Base-by-base conservation (phyloP, 2,329 filamentous ascomycete species). In the Diaporthe eres region DNA sequence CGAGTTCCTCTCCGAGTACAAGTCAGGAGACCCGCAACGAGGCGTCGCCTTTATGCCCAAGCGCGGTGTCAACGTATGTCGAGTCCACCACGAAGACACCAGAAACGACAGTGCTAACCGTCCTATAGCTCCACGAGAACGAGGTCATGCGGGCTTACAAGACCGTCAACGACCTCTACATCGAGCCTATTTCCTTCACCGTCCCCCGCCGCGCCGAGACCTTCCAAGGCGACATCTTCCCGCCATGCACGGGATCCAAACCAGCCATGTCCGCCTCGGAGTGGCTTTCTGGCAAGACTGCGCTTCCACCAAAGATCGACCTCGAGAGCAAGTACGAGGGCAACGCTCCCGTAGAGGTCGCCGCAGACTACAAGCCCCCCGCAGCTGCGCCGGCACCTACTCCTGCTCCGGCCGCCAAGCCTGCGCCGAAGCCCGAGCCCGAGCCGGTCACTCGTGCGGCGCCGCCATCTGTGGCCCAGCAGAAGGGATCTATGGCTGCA, bases 171-270 rank as follows among this genome's bases (percentile, higher is more conserved):
- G 97, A 99, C 83, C 85, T 88, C 63, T 98, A 98, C 86, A 95
- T 99, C 80, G 97, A 99, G 86, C 97, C 97, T 55, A 94, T 99
- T 82, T 98, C 97, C 2, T 99, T 99, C 87, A 98, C 98, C 73
- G 97, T 98, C 2, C 97, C 97, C 67, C 92, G 97, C 78, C 92
- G 97, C 78, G 95, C 97, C 74, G 95, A 98, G 85, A 95, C 94
- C 71, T 98, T 98, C 91, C 96, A 98, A 86, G 95, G 95, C 77
- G 97, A 99, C 82, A 98, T 99, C 81, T 99, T 95, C 85, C 97
- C 96, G 57, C 96, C 97, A 15, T 93, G 95, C 17, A 88, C 89
- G 74, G 96, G 97, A 77, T 84, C 90, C 72, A 97, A 95, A 85
- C 92, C 97, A 68, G 96, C 94, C 76, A 91, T 98, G 82, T 94